Percentiles rank a stretch among this genome's conserved stretches.
phyloP scores from a whole-genome alignment of 2,329 filamentous ascomycete genomes.

The Fusarium sp. region DNA sequence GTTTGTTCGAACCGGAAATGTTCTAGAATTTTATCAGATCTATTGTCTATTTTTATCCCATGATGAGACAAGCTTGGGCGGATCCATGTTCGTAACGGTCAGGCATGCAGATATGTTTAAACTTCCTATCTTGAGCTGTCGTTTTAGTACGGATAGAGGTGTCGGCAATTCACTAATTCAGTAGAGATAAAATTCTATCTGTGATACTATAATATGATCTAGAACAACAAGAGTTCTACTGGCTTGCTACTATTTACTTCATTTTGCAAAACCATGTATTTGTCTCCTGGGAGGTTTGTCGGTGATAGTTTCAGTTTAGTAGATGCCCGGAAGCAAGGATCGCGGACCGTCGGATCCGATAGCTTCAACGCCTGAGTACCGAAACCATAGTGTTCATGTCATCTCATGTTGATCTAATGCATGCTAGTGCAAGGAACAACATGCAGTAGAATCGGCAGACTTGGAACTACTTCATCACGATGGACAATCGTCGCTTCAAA shows the following conservation, averaged over 20 bases:
- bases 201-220: too few relatives aligned
- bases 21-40: neutral
- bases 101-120: neutral
- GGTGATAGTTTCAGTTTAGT: neutral
- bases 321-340: neutral
- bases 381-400: neutral
- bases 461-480: conserved; percentile 12
- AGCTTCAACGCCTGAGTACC: neutral
- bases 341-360: neutral
- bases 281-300: too few relatives aligned
- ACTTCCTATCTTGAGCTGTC: neutral
- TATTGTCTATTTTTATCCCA: neutral
- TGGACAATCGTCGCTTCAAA: conserved; percentile 4
- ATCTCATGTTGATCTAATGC: neutral
- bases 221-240: too few relatives aligned
- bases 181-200: too few relatives aligned
- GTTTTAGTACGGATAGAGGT: too few relatives aligned
- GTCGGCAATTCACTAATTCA: too few relatives aligned
- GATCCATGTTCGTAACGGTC: neutral
- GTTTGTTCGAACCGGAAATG: neutral
- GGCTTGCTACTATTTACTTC: too few relatives aligned
- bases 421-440: conserved; percentile 7
- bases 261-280: too few relatives aligned
- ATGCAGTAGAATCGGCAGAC: conserved; percentile 11
- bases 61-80: neutral